These are phyloP conservation scores for Cyclotella atomus DNA, from an alignment of 108 stramenopile species.

Conservation along the genomic window DNA sequence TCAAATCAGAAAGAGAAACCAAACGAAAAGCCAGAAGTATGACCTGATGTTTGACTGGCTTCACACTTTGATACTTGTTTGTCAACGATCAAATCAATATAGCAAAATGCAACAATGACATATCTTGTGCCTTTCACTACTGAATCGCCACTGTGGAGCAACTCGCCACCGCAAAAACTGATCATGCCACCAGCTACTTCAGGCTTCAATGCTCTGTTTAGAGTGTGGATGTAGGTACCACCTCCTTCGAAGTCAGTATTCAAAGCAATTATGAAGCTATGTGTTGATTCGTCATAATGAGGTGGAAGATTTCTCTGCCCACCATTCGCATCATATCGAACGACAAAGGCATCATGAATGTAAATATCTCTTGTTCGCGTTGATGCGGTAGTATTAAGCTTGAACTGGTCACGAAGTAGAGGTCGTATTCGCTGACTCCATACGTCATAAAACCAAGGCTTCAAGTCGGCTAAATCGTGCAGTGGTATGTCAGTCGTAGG, in stretches of 20 bases:
- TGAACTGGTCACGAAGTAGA: conserved; percentile 44
- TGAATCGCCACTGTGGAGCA: conserved; percentile 56
- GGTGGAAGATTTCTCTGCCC: conserved; percentile 76
- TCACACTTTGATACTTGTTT: background rate
- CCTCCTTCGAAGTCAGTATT: conserved; percentile 87
- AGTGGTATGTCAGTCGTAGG: conserved; percentile 95
- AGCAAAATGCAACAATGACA: conserved; percentile 50
- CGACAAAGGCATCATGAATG: conserved; percentile 93
- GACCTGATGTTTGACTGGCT: background rate
- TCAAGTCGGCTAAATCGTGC: conserved; percentile 62
- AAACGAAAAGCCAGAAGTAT: conserved; percentile 5
- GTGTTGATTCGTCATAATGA: conserved; percentile 91
- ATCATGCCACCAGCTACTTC: conserved; percentile 41
- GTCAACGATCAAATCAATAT: conserved; percentile 32
- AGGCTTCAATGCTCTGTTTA: conserved; percentile 37
- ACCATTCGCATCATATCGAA: conserved; percentile 73
- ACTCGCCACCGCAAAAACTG: conserved; percentile 49
- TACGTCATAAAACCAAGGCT: conserved; percentile 60
- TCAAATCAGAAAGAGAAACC: background rate
- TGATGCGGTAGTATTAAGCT: background rate
- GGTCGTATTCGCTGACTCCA: conserved; percentile 36
- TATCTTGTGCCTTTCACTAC: conserved; percentile 48
- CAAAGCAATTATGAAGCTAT: conserved; percentile 88
- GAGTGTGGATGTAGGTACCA: conserved; percentile 78
- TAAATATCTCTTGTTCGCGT: conserved; percentile 34